Base-by-base conservation (phyloP, 306 rosid species). In the Benincasa hispida region DNA sequence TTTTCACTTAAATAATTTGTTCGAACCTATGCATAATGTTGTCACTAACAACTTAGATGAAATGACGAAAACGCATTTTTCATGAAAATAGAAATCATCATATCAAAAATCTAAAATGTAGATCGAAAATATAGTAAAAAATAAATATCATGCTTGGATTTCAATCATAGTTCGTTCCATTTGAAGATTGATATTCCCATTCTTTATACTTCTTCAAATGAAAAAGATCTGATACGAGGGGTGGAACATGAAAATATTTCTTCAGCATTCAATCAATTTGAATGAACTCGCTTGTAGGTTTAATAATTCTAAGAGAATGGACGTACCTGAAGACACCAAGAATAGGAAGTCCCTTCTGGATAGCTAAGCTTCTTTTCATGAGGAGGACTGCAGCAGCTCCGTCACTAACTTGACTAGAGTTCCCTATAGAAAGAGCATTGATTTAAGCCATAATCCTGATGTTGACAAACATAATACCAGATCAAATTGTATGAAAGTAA, bases 341-440 rank as follows among this genome's bases (percentile, higher is more conserved):
- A 83, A 94, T 87, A 47, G 92, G 98, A 78, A 94, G 91, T 55
- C 95, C 90, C 84, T 75, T 94, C 87, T 89, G 87, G 75, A 82
- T 45, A 35, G 98, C 97, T 30, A 87, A 67, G 70, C 89, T 94
- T 87, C 97, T 91, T 83, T 87, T 94, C 98, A 89, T 90, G 58
- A 94, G 91, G 34, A 94, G 98, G 45, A 94, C 98, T 35, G 96
- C 98, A 78, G 89, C 96, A 39, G 98, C 97, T 22, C 96, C 98
- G 59, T 94, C 96, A 76, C 97, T 91, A 61, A 91, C 82, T 84
- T 91, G 97, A 79, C 98, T 94, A 65, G 97, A 90, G 84, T 90
- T 94, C 76, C 98, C 98, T 94, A 68, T 77, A 83, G 50, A 66
- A 61, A 30, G 59, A 75, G 77, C 25, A 47, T 66, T 47, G 8